phyloP scores from a whole-genome alignment of 1,284 basidiomycete genomes.

The Malassezia caprae region DNA sequence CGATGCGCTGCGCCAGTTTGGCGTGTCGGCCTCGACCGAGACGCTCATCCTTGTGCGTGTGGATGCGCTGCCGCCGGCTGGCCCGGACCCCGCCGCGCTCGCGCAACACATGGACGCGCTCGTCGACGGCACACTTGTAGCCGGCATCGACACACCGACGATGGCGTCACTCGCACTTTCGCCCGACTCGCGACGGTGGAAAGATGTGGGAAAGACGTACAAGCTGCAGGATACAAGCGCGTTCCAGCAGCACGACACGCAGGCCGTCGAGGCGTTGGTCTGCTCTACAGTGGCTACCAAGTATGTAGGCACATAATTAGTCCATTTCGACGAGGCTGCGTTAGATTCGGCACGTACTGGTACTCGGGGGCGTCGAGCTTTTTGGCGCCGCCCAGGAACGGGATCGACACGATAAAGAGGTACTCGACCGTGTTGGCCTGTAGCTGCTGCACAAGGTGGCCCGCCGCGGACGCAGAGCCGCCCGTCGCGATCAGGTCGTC shows the following conservation, averaged over 20 bases:
- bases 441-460: conserved; percentile 71
- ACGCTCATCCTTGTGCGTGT: conserved; percentile 13
- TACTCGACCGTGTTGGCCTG: conserved; percentile 82
- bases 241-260: conserved; percentile 2
- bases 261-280: background rate
- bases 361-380: conserved; percentile 74
- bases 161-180: background rate
- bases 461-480: conserved; percentile 87
- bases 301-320: conserved; percentile 9
- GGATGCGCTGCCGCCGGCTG: background rate
- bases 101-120: conserved; percentile 9
- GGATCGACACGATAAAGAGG: conserved; percentile 81
- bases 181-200: conserved; percentile 4
- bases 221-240: conserved; percentile 9
- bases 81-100: background rate
- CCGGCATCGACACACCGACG: background rate
- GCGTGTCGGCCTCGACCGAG: conserved; percentile 5
- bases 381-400: conserved; percentile 67
- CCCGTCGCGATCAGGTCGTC: conserved; percentile 97
- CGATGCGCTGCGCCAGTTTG: conserved; percentile 17
- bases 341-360: conserved; percentile 24
- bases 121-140: conserved; percentile 9
- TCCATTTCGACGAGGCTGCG: conserved; percentile 18
- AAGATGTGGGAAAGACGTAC: conserved; percentile 7
- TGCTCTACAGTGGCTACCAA: conserved; percentile 16